These are phyloP conservation scores for Cladorrhinum sp. DNA, from an alignment of 2,329 filamentous ascomycete species.

Conservation along the genomic window DNA sequence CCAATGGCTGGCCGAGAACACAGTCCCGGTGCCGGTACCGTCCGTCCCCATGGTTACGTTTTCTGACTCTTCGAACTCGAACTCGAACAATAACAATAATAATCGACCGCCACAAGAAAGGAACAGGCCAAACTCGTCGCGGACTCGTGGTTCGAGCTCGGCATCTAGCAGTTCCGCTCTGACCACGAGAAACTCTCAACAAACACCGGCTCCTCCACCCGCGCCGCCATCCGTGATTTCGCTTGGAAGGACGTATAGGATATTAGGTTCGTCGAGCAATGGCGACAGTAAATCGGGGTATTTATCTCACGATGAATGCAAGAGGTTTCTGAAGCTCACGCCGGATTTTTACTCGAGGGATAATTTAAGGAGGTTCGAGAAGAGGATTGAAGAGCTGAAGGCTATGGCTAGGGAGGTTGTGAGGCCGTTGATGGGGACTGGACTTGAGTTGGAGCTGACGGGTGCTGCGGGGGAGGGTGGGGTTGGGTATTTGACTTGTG, in stretches of 20 bases:
- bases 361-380: slow-evolving; percentile 81
- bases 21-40: slow-evolving; percentile 32
- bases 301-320: slow-evolving; percentile 81
- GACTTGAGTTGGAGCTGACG: slow-evolving; percentile 71
- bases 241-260: slow-evolving; percentile 71
- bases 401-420: slow-evolving; percentile 77
- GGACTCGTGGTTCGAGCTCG: background rate
- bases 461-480: slow-evolving; percentile 41
- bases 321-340: slow-evolving; percentile 80
- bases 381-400: slow-evolving; percentile 85
- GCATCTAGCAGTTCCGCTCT: background rate
- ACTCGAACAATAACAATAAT: background rate
- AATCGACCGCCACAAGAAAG: slow-evolving; percentile 17
- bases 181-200: background rate
- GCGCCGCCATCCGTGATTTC: slow-evolving; percentile 36
- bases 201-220: slow-evolving; percentile 18
- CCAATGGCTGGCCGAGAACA: slow-evolving; percentile 91
- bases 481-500: slow-evolving; percentile 52
- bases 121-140: background rate
- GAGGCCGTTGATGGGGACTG: slow-evolving; percentile 80
- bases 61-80: background rate
- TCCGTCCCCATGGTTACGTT: background rate
- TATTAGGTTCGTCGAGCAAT: slow-evolving; percentile 57
- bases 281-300: slow-evolving; percentile 47
- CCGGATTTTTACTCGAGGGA: slow-evolving; percentile 82